Evolutionary conservation across 768 basidiomycete genomes (phyloP).

Genomic region (Lentinus brumalis): DNA sequence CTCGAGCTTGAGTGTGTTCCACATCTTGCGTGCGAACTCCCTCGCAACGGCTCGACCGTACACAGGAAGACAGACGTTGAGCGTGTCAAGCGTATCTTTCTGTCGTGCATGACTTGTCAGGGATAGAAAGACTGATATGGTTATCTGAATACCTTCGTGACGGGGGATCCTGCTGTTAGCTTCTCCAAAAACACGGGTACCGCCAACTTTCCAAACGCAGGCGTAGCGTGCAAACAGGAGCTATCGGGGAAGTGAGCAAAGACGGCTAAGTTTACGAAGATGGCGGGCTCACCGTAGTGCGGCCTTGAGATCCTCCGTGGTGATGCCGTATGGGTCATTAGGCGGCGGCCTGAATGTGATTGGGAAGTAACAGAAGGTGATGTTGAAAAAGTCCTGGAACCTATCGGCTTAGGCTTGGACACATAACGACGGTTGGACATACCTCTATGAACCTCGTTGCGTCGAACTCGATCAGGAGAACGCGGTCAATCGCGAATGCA

Average conservation of each 20-base stretch:
- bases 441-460: slow-evolving; percentile 78
- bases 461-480: slow-evolving; percentile 88
- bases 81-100: slow-evolving; percentile 84
- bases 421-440: slow-evolving; percentile 21
- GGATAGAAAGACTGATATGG: slow-evolving; percentile 1
- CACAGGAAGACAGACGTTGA: slow-evolving; percentile 76
- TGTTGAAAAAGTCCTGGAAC: slow-evolving; percentile 82
- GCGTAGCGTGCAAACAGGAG: slow-evolving; percentile 74
- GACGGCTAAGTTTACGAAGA: neutral
- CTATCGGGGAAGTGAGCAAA: slow-evolving; percentile 37
- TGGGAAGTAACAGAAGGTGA: slow-evolving; percentile 98
- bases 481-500: slow-evolving; percentile 86
- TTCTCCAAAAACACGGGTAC: slow-evolving; percentile 92
- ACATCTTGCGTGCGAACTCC: slow-evolving; percentile 73
- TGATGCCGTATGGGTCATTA: slow-evolving; percentile 92
- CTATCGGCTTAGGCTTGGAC: neutral
- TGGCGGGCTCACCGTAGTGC: slow-evolving; percentile 56
- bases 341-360: slow-evolving; percentile 95
- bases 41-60: slow-evolving; percentile 71
- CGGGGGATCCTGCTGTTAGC: slow-evolving; percentile 75
- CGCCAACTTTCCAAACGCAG: slow-evolving; percentile 81
- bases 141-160: slow-evolving; percentile 70
- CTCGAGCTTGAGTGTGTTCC: slow-evolving; percentile 91
- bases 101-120: slow-evolving; percentile 34
- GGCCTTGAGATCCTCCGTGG: slow-evolving; percentile 78